phyloP scores from a whole-genome alignment of 495 filamentous ascomycete genomes.

The Delitschia confertaspora region DNA sequence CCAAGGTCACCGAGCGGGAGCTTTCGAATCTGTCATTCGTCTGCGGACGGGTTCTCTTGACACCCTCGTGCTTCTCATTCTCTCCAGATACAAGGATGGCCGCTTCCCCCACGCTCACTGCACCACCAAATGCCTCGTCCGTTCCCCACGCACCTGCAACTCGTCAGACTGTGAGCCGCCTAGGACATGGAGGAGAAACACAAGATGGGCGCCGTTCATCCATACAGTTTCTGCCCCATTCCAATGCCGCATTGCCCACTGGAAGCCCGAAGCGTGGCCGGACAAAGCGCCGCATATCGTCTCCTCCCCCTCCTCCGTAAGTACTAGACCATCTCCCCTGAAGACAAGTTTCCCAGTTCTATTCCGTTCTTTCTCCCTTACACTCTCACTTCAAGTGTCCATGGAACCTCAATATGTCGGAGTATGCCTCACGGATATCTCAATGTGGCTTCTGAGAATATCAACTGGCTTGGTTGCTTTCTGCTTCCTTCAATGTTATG shows the following conservation, averaged over 20 bases:
- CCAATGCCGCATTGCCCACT: conserved; percentile 14
- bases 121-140: conserved; percentile 19
- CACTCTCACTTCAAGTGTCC: not conserved
- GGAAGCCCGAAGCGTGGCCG: conserved; percentile 21
- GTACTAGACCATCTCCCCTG: conserved; percentile 4
- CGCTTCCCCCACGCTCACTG: conserved; percentile 23
- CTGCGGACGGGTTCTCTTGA: conserved; percentile 19
- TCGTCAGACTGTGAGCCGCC: conserved; percentile 14
- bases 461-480: conserved; percentile 16
- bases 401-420: conserved; percentile 13
- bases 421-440: conserved; percentile 17
- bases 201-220: conserved; percentile 20
- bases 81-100: conserved; percentile 24
- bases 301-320: conserved; percentile 33
- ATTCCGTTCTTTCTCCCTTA: not conserved
- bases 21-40: conserved; percentile 15
- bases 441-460: conserved; percentile 20
- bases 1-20: too few species aligned
- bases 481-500: not conserved
- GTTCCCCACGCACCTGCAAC: conserved; percentile 1
- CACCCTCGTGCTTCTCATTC: conserved; percentile 25
- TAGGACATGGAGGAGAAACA: conserved; percentile 6
- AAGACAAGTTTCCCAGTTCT: not conserved
- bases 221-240: conserved; percentile 26
- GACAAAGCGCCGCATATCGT: conserved; percentile 23